Evolutionary conservation across 2,329 filamentous ascomycete species (phyloP), one percentile per base, ranked within the genome.

Genomic region (Aspergillus fumigatus): DNA sequence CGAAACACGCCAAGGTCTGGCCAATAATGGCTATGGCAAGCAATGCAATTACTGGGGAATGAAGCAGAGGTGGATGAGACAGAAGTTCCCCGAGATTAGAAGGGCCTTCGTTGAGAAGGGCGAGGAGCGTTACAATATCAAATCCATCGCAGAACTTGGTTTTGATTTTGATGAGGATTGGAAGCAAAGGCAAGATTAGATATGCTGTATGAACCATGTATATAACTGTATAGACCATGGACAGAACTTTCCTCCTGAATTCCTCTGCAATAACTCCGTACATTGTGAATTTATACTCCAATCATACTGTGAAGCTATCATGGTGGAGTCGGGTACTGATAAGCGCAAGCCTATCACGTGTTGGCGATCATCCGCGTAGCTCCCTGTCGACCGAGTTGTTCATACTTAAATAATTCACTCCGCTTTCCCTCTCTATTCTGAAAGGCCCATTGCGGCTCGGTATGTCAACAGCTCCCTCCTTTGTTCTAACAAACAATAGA

Each of bases 11-110:
- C 68, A 72, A 1, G 76, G 70, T 0, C 66, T 80, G 21, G 70
- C 71, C 6, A 75, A 79, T 65, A 59, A 76, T 6, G 77, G 76
- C 0, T 71, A 74, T 14, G 87, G 88, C 1, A 93, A 91, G 71
- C 73, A 81, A 61, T 87, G 90, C 27, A 87, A 87, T 2, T 76
- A 75, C 26, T 97, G 92, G 92, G 81, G 82, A 8, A 82, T 85
- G 49, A 83, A 85, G 72, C 77, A 88, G 64, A 83, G 85, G 52
- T 95, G 90, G 90, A 81, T 88, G 67, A 80, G 92, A 19, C 80
- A 82, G 56, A 79, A 85, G 3, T 89, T 88, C 63, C 79, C 82
- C 0, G 79, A 85, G 11, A 89, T 92, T 38, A 89, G 90, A 72
- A 81, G 86, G 63, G 83, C 81, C 29, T 97, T 94, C 70, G 82